Evolutionary conservation across 768 basidiomycete species (phyloP).

Genomic region (Amanita molliuscula): DNA sequence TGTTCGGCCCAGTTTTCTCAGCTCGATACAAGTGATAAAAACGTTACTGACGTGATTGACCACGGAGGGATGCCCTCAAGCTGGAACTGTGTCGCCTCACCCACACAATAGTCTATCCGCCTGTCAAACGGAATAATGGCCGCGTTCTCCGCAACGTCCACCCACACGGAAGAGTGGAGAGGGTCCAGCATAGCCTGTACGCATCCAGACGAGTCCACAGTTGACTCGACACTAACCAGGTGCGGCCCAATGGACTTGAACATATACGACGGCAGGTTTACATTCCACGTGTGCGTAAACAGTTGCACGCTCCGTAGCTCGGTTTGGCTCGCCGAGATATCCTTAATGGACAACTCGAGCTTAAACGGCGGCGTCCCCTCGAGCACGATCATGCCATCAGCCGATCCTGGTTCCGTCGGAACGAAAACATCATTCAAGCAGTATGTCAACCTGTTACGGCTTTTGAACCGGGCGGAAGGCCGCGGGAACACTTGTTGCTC

Average conservation of each 20-base stretch:
- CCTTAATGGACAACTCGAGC: constrained; percentile 64
- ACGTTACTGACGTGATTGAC: constrained; percentile 62
- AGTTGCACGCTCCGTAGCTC: constrained; percentile 46
- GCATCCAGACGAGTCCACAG: constrained; percentile 77
- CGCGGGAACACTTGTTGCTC: constrained; percentile 80
- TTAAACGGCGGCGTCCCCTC: constrained; percentile 84
- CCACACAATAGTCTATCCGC: constrained; percentile 77
- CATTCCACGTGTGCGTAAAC: constrained; percentile 50
- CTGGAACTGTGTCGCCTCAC: constrained; percentile 84
- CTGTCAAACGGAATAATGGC: constrained; percentile 80
- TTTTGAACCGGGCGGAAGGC: constrained; percentile 74
- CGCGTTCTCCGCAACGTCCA: constrained; percentile 95
- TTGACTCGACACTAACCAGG: constrained; percentile 63
- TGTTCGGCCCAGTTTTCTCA: constrained; percentile 16
- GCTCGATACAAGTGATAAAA: neutral
- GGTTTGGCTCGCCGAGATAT: constrained; percentile 60
- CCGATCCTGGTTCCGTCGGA: constrained; percentile 37
- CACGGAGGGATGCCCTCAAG: constrained; percentile 92
- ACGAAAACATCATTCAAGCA: constrained; percentile 65
- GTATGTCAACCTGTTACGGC: constrained; percentile 52
- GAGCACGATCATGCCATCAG: constrained; percentile 57
- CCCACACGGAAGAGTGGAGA: constrained; percentile 53
- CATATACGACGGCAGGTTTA: constrained; percentile 55
- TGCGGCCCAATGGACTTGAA: constrained; percentile 80
- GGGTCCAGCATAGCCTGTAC: constrained; percentile 62